These are phyloP conservation scores for Syzygium aromaticum DNA, from an alignment of 345 rosid genomes.

Conservation along the genomic window DNA sequence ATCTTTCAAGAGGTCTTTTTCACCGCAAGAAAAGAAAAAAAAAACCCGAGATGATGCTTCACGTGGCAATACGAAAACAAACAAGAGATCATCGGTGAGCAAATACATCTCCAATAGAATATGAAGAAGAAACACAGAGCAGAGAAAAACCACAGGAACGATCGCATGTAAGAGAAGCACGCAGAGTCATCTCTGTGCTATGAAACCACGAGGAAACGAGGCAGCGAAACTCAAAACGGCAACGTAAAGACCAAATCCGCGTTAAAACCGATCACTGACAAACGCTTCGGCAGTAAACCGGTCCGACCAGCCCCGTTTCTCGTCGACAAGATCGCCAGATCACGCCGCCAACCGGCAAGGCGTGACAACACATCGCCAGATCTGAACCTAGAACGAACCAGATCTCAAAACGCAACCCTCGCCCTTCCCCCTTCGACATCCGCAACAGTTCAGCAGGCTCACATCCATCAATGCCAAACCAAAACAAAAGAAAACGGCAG, in stretches of 20 bases:
- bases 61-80: neutral
- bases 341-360: neutral
- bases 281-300: neutral
- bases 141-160: neutral
- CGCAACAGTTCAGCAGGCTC: neutral
- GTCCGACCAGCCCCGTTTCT: neutral
- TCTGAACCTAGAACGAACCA: neutral
- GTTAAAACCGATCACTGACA: neutral
- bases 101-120: neutral
- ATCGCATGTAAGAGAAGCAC: neutral
- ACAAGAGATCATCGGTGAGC: neutral
- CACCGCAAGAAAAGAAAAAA: neutral
- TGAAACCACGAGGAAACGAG: neutral
- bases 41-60: neutral
- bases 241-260: neutral
- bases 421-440: neutral
- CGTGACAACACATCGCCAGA: neutral
- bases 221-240: neutral
- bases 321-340: neutral
- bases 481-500: neutral
- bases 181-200: neutral
- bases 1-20: neutral
- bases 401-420: neutral
- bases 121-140: neutral
- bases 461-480: neutral